A percentile compares a stretch with the other conserved stretches of the same genome.
These are phyloP conservation scores for Viola odorata DNA, from an alignment of 345 rosid species.

Conservation along the genomic window DNA sequence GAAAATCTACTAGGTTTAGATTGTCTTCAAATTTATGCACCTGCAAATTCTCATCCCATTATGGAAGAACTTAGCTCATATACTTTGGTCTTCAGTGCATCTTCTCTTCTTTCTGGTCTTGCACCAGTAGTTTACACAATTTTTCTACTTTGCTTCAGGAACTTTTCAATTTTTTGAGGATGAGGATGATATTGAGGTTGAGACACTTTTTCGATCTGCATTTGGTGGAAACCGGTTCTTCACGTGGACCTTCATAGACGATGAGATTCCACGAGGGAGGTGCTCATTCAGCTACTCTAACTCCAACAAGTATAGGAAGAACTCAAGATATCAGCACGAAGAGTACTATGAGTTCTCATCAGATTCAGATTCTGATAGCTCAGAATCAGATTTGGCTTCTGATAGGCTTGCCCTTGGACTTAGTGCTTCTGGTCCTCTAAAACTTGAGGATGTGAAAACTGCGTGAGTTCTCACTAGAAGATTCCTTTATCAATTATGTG, in stretches of 20 bases:
- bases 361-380: conserved; percentile 36
- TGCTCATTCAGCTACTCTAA: conserved; percentile 38
- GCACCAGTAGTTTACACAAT: conserved; percentile 6
- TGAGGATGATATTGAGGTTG: conserved; percentile 43
- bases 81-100: not conserved
- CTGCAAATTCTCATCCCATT: too few species aligned
- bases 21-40: too few species aligned
- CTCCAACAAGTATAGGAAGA: conserved; percentile 26
- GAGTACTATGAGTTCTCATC: conserved; percentile 51
- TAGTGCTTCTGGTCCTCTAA: conserved; percentile 65
- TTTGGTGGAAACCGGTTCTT: conserved; percentile 54
- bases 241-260: conserved; percentile 62
- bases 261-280: conserved; percentile 38
- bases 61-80: not conserved
- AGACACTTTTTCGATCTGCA: conserved; percentile 52
- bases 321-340: conserved; percentile 38
- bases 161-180: conserved; percentile 57
- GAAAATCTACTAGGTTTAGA: too few species aligned
- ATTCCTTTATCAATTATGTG: not conserved
- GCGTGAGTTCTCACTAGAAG: conserved; percentile 49
- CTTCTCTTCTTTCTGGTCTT: not conserved
- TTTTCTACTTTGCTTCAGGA: conserved; percentile 37
- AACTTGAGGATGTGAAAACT: conserved; percentile 65
- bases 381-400: conserved; percentile 42
- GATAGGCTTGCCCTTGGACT: conserved; percentile 80